Evolutionary conservation across 2,329 filamentous ascomycete genomes (phyloP).

Genomic region (Aureobasidium mangrovei): DNA sequence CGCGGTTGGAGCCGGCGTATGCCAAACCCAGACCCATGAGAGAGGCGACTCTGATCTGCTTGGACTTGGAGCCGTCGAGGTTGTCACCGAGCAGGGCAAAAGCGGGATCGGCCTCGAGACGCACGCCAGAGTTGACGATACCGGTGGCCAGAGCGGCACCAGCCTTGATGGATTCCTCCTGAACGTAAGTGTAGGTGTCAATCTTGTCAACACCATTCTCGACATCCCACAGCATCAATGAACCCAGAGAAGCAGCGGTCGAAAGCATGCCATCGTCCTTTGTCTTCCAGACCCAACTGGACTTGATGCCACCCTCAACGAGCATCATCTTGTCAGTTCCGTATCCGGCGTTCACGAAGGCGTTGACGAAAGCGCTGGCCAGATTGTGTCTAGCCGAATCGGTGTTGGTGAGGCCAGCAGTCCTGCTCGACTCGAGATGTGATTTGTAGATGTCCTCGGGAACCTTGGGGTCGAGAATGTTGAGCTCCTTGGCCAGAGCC

Average conservation of each 20-base stretch:
- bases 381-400: conserved; percentile 95
- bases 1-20: conserved; percentile 89
- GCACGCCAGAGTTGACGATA: conserved; percentile 89
- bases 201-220: conserved; percentile 88
- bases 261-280: conserved; percentile 98
- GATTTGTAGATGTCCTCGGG: conserved; percentile 99
- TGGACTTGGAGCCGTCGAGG: conserved; percentile 66
- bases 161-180: conserved; percentile 77
- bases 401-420: conserved; percentile 84
- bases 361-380: conserved; percentile 91
- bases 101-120: conserved; percentile 81
- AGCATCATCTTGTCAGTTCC: conserved; percentile 98
- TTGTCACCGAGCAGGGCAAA: conserved; percentile 81
- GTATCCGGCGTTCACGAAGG: conserved; percentile 92
- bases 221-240: conserved; percentile 86
- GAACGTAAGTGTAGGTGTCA: conserved; percentile 82
- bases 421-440: conserved; percentile 89
- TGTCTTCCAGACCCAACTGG: conserved; percentile 97
- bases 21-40: conserved; percentile 95
- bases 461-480: conserved; percentile 91
- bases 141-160: conserved; percentile 89
- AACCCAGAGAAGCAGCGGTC: conserved; percentile 86
- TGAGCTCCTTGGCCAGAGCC: conserved; percentile 85
- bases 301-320: conserved; percentile 69
- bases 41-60: conserved; percentile 67